phyloP scores from a whole-genome alignment of 2,329 filamentous ascomycete genomes.

The Byssoonygena ceratinophila region DNA sequence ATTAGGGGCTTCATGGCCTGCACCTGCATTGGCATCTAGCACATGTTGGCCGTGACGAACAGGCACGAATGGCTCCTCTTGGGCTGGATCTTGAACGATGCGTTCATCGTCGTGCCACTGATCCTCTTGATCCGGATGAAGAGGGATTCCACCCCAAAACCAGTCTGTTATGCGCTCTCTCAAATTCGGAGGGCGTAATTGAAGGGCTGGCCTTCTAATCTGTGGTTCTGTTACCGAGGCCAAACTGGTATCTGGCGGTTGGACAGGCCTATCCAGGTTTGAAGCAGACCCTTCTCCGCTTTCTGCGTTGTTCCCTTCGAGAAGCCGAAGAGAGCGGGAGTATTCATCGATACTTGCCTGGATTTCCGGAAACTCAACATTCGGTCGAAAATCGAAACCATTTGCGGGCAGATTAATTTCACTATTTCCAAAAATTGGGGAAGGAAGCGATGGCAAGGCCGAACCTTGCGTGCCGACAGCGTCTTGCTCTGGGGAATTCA shows the following conservation, averaged over 20 bases:
- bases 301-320: background rate
- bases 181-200: background rate
- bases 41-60: slow-evolving; percentile 36
- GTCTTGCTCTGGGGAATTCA: background rate
- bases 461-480: background rate
- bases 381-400: slow-evolving; percentile 7
- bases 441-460: background rate
- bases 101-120: slow-evolving; percentile 41
- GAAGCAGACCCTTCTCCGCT: background rate
- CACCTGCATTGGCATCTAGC: slow-evolving; percentile 24
- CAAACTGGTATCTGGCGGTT: background rate
- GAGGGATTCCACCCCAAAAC: slow-evolving; percentile 38
- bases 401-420: background rate
- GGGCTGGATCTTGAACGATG: slow-evolving; percentile 47
- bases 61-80: slow-evolving; percentile 52
- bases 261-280: background rate
- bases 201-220: too few relatives aligned
- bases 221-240: background rate
- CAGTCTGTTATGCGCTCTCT: slow-evolving; percentile 27
- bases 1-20: slow-evolving; percentile 26
- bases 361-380: background rate
- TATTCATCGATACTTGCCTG: background rate
- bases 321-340: background rate
- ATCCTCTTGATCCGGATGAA: slow-evolving; percentile 26
- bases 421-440: slow-evolving; percentile 8